Evolutionary conservation across 1,139 yeast species (phyloP).

Genomic region (Candida frijolesensis): DNA sequence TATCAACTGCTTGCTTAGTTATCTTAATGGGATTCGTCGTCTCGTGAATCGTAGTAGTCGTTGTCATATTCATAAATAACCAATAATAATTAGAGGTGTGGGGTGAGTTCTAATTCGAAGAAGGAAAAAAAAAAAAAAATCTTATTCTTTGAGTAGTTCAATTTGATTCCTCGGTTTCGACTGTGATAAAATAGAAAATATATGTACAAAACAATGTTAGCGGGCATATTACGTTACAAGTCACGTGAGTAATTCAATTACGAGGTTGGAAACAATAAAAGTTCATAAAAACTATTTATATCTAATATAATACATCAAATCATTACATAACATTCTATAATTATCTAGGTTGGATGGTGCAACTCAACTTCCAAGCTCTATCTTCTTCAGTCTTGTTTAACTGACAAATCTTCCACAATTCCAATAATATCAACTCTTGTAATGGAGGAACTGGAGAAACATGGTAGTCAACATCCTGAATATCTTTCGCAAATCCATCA

Average conservation of each 20-base stretch:
- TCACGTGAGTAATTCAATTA: neutral
- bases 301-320: neutral
- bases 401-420: slow-evolving; percentile 70
- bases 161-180: neutral
- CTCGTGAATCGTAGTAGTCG: slow-evolving; percentile 6
- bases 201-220: neutral
- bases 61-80: slow-evolving; percentile 5
- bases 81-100: slow-evolving; percentile 7
- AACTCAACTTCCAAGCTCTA: slow-evolving; percentile 73
- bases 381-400: slow-evolving; percentile 62
- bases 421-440: slow-evolving; percentile 68
- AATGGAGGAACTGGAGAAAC: slow-evolving; percentile 47
- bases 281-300: neutral
- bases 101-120: neutral
- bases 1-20: slow-evolving; percentile 5
- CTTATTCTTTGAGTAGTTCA: neutral
- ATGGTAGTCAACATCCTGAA: slow-evolving; percentile 28
- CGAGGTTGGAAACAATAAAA: too few relatives aligned
- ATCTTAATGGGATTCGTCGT: neutral
- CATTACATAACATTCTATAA: neutral
- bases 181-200: neutral
- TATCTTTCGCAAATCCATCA: slow-evolving; percentile 2
- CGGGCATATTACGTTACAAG: neutral
- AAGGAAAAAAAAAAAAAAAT: neutral
- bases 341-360: slow-evolving; percentile 48